Evolutionary conservation across 352 stramenopile species (phyloP).

Genomic region (Phytophthora crassamura): DNA sequence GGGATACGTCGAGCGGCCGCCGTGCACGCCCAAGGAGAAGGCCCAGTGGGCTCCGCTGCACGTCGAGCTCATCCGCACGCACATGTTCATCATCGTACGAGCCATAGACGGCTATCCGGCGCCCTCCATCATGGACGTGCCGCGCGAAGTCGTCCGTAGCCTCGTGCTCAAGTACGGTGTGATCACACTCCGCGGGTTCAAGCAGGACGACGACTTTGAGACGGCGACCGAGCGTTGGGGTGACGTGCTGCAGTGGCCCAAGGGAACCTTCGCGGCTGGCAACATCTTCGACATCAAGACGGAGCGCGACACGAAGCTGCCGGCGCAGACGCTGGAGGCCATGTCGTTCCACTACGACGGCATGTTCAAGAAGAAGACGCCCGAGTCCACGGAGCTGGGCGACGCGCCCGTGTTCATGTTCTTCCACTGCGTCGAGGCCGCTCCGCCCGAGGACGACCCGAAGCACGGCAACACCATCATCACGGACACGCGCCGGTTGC

Average conservation of each 20-base stretch:
- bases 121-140: constrained; percentile 25
- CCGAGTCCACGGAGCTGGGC: constrained; percentile 26
- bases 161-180: constrained; percentile 27
- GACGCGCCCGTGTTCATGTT: constrained; percentile 29
- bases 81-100: constrained; percentile 28
- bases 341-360: constrained; percentile 35
- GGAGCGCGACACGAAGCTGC: constrained; percentile 14
- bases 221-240: constrained; percentile 23
- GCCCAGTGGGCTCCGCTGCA: constrained; percentile 24
- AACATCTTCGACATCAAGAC: constrained; percentile 34
- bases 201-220: constrained; percentile 34
- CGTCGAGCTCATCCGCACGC: constrained; percentile 26
- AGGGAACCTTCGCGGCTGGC: constrained; percentile 24
- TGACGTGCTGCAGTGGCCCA: constrained; percentile 31
- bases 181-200: constrained; percentile 27
- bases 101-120: constrained; percentile 21
- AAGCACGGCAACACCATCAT: constrained; percentile 33
- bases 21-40: constrained; percentile 20
- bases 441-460: constrained; percentile 25
- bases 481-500: constrained; percentile 30
- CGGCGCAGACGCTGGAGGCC: constrained; percentile 27
- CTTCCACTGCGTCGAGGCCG: constrained; percentile 23
- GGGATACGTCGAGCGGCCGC: constrained; percentile 22
- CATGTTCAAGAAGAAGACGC: constrained; percentile 37
- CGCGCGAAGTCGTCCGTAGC: constrained; percentile 21